Percentiles rank a stretch among this genome's conserved stretches.
Conservation (phyloP, 2,329 filamentous ascomycete genomes). For the Periconia sp. region DNA sequence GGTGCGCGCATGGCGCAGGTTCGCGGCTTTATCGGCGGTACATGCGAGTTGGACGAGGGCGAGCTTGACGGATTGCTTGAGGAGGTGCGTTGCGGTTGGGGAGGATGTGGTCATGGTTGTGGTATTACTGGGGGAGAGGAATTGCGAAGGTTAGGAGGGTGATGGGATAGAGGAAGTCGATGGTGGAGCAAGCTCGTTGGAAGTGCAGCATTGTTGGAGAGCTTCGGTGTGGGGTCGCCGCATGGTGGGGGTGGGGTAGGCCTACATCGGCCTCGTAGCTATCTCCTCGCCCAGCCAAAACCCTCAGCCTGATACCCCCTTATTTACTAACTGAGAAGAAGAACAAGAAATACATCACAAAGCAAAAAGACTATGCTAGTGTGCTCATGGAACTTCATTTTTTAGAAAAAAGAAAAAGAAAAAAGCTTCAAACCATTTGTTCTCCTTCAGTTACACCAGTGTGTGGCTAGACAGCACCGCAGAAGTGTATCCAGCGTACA, state of each 20-base stretch:
- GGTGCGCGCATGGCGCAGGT: slow-evolving; percentile 76
- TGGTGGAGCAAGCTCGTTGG: neutral
- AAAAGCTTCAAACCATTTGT: neutral
- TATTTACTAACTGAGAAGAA: neutral
- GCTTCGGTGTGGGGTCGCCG: neutral
- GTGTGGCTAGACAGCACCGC: too few species aligned
- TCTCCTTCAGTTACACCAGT: neutral
- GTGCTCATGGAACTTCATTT: too few species aligned
- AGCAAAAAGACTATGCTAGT: too few species aligned
- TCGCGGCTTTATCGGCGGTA: slow-evolving; percentile 74
- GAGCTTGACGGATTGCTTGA: slow-evolving; percentile 43
- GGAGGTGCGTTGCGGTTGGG: slow-evolving; percentile 27
- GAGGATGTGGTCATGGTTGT: neutral
- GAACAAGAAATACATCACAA: neutral
- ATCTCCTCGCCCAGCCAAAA: neutral
- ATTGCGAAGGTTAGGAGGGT: too few species aligned
- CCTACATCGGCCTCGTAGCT: neutral
- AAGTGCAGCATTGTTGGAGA: neutral
- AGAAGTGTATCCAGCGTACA: too few species aligned
- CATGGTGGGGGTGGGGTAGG: neutral
- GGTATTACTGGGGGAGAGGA: neutral
- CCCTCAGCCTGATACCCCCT: neutral
- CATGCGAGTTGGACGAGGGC: slow-evolving; percentile 53
- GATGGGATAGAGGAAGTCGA: too few species aligned
- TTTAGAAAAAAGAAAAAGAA: neutral